A percentile compares a stretch with the other conserved stretches of the same genome.
These are phyloP conservation scores for Phlyctochytrium arcticum DNA, from an alignment of 192 early-diverging fungal species.

Conservation along the genomic window DNA sequence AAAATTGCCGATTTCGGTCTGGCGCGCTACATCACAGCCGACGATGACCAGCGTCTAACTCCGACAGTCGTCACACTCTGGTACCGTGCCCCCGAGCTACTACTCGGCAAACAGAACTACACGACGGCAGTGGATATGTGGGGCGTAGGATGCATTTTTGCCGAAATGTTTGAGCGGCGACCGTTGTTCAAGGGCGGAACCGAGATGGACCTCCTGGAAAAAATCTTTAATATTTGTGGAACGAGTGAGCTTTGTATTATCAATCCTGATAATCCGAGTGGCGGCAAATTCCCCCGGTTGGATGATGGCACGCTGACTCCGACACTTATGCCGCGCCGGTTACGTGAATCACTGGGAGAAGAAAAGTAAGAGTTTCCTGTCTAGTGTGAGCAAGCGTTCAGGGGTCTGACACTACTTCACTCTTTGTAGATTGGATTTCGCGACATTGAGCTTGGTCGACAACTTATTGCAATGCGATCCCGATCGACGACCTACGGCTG, in stretches of 20 bases:
- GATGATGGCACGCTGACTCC: background rate
- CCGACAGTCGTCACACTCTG: constrained; percentile 80
- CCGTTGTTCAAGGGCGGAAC: constrained; percentile 80
- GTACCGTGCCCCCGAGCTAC: constrained; percentile 96
- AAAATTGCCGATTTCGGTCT: constrained; percentile 96
- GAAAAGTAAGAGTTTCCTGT: no score
- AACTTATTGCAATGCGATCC: constrained; percentile 77
- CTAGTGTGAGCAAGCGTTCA: no score
- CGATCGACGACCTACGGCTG: constrained; percentile 65
- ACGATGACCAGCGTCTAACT: constrained; percentile 66
- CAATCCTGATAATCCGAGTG: constrained; percentile 50
- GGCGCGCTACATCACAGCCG: constrained; percentile 64
- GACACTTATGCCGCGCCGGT: background rate
- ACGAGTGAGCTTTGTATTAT: no score
- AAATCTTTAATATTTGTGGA: constrained; percentile 82
- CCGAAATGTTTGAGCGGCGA: constrained; percentile 78
- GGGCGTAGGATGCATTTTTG: constrained; percentile 97
- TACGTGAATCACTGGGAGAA: no score
- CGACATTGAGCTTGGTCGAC: constrained; percentile 55
- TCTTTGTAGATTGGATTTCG: constrained; percentile 1
- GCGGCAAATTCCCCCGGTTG: background rate
- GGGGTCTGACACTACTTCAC: no score
- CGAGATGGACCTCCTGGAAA: constrained; percentile 72
- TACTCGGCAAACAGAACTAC: constrained; percentile 73
- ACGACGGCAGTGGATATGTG: constrained; percentile 92